Evolutionary conservation across 257 asterid species (phyloP).

Genomic region (Nemophila menziesii): DNA sequence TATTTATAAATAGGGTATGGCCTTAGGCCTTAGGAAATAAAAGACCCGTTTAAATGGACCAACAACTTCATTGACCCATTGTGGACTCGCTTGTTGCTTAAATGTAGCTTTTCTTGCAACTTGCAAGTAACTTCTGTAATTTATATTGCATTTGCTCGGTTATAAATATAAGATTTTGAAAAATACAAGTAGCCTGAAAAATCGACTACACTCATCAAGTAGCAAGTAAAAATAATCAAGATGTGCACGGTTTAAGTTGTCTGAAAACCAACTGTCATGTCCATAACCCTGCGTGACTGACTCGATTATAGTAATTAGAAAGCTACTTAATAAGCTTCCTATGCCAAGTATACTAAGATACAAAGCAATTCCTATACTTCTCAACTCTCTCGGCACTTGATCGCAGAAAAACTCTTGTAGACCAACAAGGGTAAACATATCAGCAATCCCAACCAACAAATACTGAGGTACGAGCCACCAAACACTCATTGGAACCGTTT

Average conservation of each 20-base stretch:
- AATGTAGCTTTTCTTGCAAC: too few species aligned
- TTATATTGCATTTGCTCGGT: not conserved
- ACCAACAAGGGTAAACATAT: not conserved
- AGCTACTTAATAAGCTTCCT: not conserved
- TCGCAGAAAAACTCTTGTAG: not conserved
- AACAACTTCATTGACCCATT: too few species aligned
- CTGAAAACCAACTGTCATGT: not conserved
- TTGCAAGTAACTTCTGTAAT: not conserved
- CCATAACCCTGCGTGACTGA: not conserved
- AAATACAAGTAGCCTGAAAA: not conserved
- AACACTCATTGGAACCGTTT: not conserved
- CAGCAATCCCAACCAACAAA: not conserved
- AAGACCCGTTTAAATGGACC: too few species aligned
- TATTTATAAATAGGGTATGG: too few species aligned
- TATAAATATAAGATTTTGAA: not conserved
- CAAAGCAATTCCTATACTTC: not conserved
- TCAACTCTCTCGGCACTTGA: not conserved
- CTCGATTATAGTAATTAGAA: not conserved
- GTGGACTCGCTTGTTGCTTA: too few species aligned
- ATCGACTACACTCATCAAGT: not conserved
- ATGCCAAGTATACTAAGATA: not conserved
- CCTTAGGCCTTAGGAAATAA: too few species aligned
- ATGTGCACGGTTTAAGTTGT: not conserved
- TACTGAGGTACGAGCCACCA: not conserved
- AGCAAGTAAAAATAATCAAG: not conserved